Evolutionary conservation across 2,329 filamentous ascomycete species (phyloP), one percentile per base, ranked within the genome.

Genomic region (Claviceps paspali): DNA sequence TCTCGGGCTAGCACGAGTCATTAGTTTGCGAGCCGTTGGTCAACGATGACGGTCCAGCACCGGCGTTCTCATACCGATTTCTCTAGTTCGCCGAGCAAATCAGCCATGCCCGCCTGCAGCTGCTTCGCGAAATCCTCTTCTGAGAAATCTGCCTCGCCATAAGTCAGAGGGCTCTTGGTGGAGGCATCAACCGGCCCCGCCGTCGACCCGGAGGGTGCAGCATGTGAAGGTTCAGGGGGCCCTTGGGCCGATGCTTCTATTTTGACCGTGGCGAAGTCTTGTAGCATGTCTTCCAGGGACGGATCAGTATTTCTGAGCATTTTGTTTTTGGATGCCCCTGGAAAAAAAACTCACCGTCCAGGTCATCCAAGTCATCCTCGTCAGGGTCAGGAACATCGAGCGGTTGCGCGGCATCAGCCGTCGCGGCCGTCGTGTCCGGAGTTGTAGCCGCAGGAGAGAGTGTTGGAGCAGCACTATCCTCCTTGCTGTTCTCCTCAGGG

Each of bases 71-170:
- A 47, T 60, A 72, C 72, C 39, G 70, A 70, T 42, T 64, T 66
- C 36, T 80, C 77, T 30, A 85, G 63, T 40, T 82, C 79, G 15
- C 76, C 76, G 46, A 95, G 71, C 37, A 95, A 62, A 45, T 80
- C 78, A 17, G 82, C 82, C 86, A 96, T 94, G 39, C 86, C 83
- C 8, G 78, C 79, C 56, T 94, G 82, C n/a, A 96, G 63, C 55
- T 93, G 79, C 51, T 81, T 80, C 36, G 83, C 74, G 52, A 95
- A 88, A 9, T 84, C 82, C 41, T 82, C 79, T 47, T 85, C 81
- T n/a, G 67, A 69, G 19, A 75, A 53, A 19, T 59, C 60, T 38
- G 70, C 64, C 22, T 59, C 49, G 29, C 39, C 43, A 39, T 41
- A 38, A 41, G 46, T 21, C 38, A 40, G 31, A 11, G 50, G 41